Evolutionary conservation across 345 rosid genomes (phyloP).

Genomic region (Brassica cretica): DNA sequence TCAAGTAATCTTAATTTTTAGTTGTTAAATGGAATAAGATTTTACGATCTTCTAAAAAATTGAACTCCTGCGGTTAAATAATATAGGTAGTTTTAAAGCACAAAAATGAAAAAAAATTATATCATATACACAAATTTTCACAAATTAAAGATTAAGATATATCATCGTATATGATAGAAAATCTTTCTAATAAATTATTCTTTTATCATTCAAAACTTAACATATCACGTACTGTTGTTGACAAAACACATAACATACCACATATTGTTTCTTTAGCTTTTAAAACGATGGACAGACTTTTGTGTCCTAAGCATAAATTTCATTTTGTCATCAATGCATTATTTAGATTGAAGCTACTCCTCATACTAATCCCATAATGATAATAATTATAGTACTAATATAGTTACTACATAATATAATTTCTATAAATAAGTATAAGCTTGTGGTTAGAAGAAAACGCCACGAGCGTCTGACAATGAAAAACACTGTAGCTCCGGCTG

Average conservation of each 20-base stretch:
- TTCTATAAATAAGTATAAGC: constrained; percentile 8
- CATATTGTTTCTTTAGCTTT: constrained; percentile 12
- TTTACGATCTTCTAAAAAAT: not conserved
- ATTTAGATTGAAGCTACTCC: not conserved
- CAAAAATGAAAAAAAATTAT: too few relatives aligned
- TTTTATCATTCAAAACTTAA: not conserved
- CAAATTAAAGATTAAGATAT: not conserved
- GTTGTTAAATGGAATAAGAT: not conserved
- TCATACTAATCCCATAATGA: constrained; percentile 6
- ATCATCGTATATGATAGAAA: not conserved
- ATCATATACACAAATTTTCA: too few relatives aligned
- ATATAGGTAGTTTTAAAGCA: too few relatives aligned
- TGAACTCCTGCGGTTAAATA: too few relatives aligned
- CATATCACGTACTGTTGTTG: constrained; percentile 22
- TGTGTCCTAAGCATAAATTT: constrained; percentile 10
- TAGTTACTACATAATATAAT: not conserved
- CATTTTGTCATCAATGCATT: constrained; percentile 12
- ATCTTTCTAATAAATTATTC: not conserved
- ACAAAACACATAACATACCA: constrained; percentile 3
- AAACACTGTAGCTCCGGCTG: constrained; percentile 14
- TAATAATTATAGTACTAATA: not conserved
- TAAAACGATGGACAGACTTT: constrained; percentile 9
- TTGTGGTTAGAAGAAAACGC: constrained; percentile 2
- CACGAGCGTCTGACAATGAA: constrained; percentile 1
- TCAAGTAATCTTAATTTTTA: not conserved